Conservation (phyloP, 257 asterid species). For the Nicotiana benthamiana region DNA sequence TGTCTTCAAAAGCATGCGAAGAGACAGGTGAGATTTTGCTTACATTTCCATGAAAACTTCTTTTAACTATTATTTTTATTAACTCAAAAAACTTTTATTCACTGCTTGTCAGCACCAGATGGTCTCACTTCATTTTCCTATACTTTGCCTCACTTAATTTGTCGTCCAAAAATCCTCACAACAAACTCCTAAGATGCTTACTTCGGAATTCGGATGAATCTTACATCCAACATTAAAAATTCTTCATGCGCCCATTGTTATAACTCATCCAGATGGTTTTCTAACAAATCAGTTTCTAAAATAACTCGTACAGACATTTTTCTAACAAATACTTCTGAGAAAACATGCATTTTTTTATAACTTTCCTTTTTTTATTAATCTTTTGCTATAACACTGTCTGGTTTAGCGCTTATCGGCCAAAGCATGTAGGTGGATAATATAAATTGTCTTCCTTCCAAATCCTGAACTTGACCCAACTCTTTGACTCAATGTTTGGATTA, state of each 20-base stretch:
- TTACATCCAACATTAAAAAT: neutral
- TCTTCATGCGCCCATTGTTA: neutral
- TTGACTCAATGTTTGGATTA: neutral
- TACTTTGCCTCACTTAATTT: neutral
- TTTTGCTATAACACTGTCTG: neutral
- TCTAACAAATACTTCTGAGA: too few relatives aligned
- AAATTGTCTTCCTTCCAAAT: neutral
- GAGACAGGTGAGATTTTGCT: constrained; percentile 55
- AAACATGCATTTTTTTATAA: too few relatives aligned
- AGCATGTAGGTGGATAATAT: neutral
- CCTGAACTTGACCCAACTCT: neutral
- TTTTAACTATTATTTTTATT: neutral
- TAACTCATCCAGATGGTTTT: too few relatives aligned
- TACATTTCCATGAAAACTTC: neutral
- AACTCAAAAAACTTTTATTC: neutral
- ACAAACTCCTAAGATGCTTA: neutral
- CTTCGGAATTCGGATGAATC: neutral
- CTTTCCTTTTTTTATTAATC: too few relatives aligned
- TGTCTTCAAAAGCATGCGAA: constrained; percentile 96
- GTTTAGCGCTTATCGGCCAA: neutral
- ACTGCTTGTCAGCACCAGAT: neutral
- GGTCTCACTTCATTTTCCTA: neutral
- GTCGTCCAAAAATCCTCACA: neutral
- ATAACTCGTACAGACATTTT: neutral
- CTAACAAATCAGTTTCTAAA: neutral